Evolutionary conservation across 1,284 basidiomycete species (phyloP), one percentile per base, ranked within the genome.

Genomic region (Dichomitus squalens): DNA sequence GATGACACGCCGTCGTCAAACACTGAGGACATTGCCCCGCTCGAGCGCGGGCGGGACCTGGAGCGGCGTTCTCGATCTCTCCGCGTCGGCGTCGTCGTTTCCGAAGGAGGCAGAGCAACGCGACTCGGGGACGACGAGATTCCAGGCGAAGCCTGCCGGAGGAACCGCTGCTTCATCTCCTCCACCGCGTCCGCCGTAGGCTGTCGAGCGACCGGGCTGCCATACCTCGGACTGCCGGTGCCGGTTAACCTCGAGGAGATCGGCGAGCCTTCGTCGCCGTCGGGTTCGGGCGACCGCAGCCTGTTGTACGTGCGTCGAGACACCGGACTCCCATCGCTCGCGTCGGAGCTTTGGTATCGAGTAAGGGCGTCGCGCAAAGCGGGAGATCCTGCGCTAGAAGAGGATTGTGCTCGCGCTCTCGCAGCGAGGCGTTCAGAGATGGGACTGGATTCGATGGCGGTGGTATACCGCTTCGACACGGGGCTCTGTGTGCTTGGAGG

Each of bases 91-190:
- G 67, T 69, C 3, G 64, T 69, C 0, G 60, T 61, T 7, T 65
- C 54, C 21, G 67, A 62, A 8, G 64, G 59, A 11, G 64, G 50
- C n/a, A 60, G 35, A 8, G 57, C 12, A 14, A 33, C 31, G 29
- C 57, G 53, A 6, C 54, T 49, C 7, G 61, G 56, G 11, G 59
- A 54, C 2, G 65, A 61, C 12, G 66, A 60, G 7, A 62, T 63
- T 23, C 67, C 60, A 1, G 70, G 67, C 3, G 71, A 72, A 23
- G 64, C 64, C 61, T 67, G 69, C 39, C 75, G 76, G 55, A 85
- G 70, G 65, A 87, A 83, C 29, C 84, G 73, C 60, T 73, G 76
- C 71, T 87, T 88, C 83, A 87, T 85, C 64, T 86, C 82, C 65
- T 85, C 81, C 46, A 87, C 75, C 4, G 84, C 83, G 14, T 84